Base-by-base conservation (phyloP, 306 rosid species). In the Geum urbanum region DNA sequence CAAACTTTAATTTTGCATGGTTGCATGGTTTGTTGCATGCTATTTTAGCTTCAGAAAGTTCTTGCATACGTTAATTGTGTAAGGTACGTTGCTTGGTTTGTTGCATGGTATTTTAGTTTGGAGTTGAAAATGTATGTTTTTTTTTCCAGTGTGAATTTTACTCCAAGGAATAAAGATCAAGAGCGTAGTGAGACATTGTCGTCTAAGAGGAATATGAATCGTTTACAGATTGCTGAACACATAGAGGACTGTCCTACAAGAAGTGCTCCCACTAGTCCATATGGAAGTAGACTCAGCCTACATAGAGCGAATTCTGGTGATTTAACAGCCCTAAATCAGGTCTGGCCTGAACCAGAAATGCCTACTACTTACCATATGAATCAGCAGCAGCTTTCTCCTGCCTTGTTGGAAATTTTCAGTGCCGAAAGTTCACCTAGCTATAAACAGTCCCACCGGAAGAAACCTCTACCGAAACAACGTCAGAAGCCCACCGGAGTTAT, bases 301-400 rank as follows among this genome's bases (percentile, higher is more conserved):
- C 81, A 55, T 19, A 80, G 81, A 22, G 63, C 39, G 5, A 81
- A 65, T 75, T 45, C 53, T 19, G 85, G 75, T 46, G 97, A 87
- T 63, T 55, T 78, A 32, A 32, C 92, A 5, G 74, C 70, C 18
- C 75, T 41, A 57, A 83, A 77, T 79, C 88, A 94, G 60, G 83
- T 68, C 66, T 91, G 96, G 99, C 91, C 97, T 51, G 92, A 91
- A 40, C 97, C 97, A 0, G 97, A 89, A 73, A 75, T 91, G 81
- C 78, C 85, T 4, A 61, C 4, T 3, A 32, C 72, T 56, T 49
- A 74, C 4, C 80, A 79, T 47, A 49, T 73, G 63, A 54, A 45
- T 55, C 40, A 74, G 37, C 37, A 39, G 71, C 80, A 32, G 37
- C 37, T 32, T 56, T 77, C 85, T 71, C 89, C 87, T 63, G 82